These are phyloP conservation scores for Neurospora hispaniola DNA, from an alignment of 495 filamentous ascomycete species.

Conservation along the genomic window DNA sequence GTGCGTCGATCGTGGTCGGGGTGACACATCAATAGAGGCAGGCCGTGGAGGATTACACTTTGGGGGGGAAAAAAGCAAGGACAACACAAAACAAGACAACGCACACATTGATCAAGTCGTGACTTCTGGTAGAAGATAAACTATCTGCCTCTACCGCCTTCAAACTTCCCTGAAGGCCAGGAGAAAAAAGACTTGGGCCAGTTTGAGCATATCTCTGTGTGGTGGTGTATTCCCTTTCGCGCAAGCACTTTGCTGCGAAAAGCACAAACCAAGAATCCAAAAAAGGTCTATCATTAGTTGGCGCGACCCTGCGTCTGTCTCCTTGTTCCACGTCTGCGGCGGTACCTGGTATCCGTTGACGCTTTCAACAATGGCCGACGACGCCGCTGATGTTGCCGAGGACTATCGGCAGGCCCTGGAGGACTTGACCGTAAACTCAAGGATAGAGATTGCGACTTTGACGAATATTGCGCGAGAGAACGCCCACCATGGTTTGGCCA, in stretches of 20 bases:
- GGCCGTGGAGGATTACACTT: not conserved
- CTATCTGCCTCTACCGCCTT: not conserved
- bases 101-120: not conserved
- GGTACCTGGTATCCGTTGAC: not conserved
- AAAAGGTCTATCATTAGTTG: not conserved
- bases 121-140: not conserved
- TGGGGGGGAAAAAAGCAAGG: not conserved
- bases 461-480: conserved; percentile 96
- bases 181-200: not conserved
- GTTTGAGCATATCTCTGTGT: not conserved
- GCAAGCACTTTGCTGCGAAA: not conserved
- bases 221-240: not conserved
- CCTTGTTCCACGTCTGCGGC: not conserved
- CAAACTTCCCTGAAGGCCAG: not conserved
- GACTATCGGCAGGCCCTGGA: conserved; percentile 90
- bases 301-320: not conserved
- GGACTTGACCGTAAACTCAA: conserved; percentile 79
- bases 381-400: conserved; percentile 83
- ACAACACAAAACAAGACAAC: not conserved
- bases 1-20: not conserved
- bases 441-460: conserved; percentile 87
- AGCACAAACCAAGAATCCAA: not conserved
- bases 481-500: conserved; percentile 84
- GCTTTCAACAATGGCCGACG: conserved; percentile 50
- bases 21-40: not conserved